Conservation (phyloP, 805 yeast species). For the Debaryomyces prosopidis region DNA sequence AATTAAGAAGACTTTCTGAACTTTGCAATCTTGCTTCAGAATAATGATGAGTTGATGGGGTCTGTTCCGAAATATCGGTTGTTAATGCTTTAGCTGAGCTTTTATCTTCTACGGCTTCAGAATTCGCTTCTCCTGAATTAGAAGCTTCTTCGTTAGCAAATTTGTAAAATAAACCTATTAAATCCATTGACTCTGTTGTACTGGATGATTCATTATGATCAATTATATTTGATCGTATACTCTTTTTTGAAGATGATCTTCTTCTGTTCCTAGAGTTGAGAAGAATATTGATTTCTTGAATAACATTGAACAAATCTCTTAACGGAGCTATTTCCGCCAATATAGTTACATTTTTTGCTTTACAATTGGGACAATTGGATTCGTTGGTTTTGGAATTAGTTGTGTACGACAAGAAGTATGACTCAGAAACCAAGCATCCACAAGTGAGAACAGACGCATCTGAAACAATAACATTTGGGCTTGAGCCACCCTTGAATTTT, state of each 20-base stretch:
- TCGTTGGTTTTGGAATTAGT: not conserved
- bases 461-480: constrained; percentile 13
- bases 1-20: not conserved
- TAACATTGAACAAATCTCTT: constrained; percentile 29
- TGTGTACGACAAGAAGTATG: constrained; percentile 16
- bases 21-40: not conserved
- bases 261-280: constrained; percentile 11
- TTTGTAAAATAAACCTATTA: constrained; percentile 38
- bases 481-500: constrained; percentile 19
- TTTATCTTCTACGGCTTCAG: not conserved
- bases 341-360: constrained; percentile 16
- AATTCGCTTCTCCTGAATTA: not conserved
- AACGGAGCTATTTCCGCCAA: constrained; percentile 32
- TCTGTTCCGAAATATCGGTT: not conserved
- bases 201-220: constrained; percentile 5
- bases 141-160: constrained; percentile 37
- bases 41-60: not conserved
- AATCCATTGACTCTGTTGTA: constrained; percentile 25
- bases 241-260: constrained; percentile 23
- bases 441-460: constrained; percentile 41
- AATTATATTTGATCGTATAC: constrained; percentile 8
- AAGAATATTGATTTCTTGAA: constrained; percentile 17
- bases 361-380: constrained; percentile 27
- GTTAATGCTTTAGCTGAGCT: not conserved
- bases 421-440: constrained; percentile 42